Evolutionary conservation across 1,284 basidiomycete species (phyloP), one percentile per base, ranked within the genome.

Genomic region (Uromyces viciae-fabae): DNA sequence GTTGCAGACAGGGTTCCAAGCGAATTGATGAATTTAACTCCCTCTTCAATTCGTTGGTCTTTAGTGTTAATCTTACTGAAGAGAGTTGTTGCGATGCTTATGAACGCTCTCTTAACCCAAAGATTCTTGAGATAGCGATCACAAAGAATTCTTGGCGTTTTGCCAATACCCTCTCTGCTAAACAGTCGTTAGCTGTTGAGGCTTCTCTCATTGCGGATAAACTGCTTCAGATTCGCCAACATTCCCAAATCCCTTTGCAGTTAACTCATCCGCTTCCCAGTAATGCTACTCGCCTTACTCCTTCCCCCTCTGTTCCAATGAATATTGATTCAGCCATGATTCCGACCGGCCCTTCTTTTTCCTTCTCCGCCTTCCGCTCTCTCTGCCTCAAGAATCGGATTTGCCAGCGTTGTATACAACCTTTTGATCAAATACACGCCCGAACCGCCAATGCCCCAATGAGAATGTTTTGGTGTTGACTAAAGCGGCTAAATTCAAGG

Each of bases 1-100:
- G 36, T 75, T 75, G 56, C 36, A 56, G 43, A 58, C 72, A 74
- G 38, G 72, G 72, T 19, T 58, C 36, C 25, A 54, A n/a, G 38
- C 19, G 54, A 5, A n/a, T 75, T 22, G 73, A 62, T 43, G 73
- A 58, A 40, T 75, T 56, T 31, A 75, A 60, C 40, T 60, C 54
- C 28, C 54, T 38, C 62, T 75, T 75, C n/a, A 4, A 4, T 33
- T 75, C 73, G 28, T 31, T 75, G n/a, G 73, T 75, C 3, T 75
- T 42, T 22, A 28, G 36, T 46, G 73, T 75, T 43, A 40, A 75
- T 46, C 28, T 62, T 28, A 60, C 73, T 25, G 73, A 75, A 38
- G 49, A 73, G 3, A n/a, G 31, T 54, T 22, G 49, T 56, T 56
- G 46, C 56, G 52, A 73, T 56, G 3, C 40, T 1, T 73, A 73